A percentile compares a stretch with the other conserved stretches of the same genome.
phyloP scores from a whole-genome alignment of 306 rosid species.

The Dicorynia guianensis region DNA sequence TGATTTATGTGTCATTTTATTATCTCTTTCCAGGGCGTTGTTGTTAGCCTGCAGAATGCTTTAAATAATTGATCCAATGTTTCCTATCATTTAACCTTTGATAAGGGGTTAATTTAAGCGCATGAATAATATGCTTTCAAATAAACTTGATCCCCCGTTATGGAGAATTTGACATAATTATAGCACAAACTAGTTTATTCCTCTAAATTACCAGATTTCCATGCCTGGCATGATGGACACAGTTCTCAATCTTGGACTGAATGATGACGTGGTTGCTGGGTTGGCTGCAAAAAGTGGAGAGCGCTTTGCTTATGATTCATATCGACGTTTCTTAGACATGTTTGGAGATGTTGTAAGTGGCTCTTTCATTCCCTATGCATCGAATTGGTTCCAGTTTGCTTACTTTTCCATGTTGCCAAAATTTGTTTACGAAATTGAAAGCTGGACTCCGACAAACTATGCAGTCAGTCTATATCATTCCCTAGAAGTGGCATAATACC shows the following conservation, averaged over 20 bases:
- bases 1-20: background rate
- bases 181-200: constrained; percentile 26
- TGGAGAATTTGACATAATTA: constrained; percentile 24
- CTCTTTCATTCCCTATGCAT: constrained; percentile 35
- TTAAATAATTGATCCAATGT: background rate
- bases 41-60: background rate
- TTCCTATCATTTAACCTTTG: background rate
- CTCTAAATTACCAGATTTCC: constrained; percentile 64
- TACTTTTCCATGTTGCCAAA: constrained; percentile 19
- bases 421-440: constrained; percentile 17
- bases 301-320: constrained; percentile 94
- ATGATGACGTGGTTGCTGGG: constrained; percentile 88
- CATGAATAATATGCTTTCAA: background rate
- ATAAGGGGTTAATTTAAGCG: constrained; percentile 6
- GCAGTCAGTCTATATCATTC: background rate
- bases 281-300: constrained; percentile 94
- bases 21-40: background rate
- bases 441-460: background rate
- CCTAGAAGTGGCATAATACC: background rate
- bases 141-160: constrained; percentile 13
- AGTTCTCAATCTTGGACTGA: constrained; percentile 95
- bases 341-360: constrained; percentile 92
- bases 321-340: constrained; percentile 95
- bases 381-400: constrained; percentile 18
- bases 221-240: constrained; percentile 99